These are phyloP conservation scores for Yamadazyma friedrichii DNA, from an alignment of 1,139 yeast species.

Conservation along the genomic window DNA sequence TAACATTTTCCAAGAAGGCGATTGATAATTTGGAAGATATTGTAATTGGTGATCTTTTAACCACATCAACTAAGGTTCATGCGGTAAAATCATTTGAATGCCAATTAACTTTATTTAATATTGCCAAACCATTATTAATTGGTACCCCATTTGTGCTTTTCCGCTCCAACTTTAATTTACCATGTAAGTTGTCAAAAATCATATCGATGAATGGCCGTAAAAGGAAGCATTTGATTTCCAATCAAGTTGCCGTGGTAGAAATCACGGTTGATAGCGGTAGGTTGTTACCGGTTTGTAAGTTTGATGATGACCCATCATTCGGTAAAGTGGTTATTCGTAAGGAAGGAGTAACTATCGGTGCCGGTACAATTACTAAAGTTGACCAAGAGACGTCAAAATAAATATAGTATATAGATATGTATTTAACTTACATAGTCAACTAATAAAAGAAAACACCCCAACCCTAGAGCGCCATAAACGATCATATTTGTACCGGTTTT, in stretches of 20 bases:
- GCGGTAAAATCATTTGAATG: constrained; percentile 54
- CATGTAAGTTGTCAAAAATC: constrained; percentile 66
- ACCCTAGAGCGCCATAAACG: constrained; percentile 55
- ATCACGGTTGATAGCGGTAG: constrained; percentile 57
- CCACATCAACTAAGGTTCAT: constrained; percentile 41
- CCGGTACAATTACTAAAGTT: constrained; percentile 57
- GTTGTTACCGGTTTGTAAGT: constrained; percentile 62
- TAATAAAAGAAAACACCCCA: constrained; percentile 62
- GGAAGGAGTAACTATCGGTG: constrained; percentile 86
- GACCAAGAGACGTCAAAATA: not conserved
- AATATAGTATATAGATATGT: too few species aligned
- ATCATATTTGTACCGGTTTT: constrained; percentile 70
- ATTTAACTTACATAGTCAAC: constrained; percentile 53
- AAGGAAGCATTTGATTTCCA: constrained; percentile 66
- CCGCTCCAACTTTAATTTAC: constrained; percentile 75
- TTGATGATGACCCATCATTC: constrained; percentile 57
- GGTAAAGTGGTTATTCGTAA: constrained; percentile 84
- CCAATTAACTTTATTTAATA: constrained; percentile 64
- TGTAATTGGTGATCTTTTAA: constrained; percentile 68
- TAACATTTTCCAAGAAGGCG: constrained; percentile 51
- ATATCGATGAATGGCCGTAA: constrained; percentile 38
- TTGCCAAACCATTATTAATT: constrained; percentile 70
- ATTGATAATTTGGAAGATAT: constrained; percentile 52
- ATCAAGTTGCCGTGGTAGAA: constrained; percentile 71
- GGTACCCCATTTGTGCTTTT: constrained; percentile 85